phyloP scores from a whole-genome alignment of 2,329 filamentous ascomycete species.

The Alternaria longipes region DNA sequence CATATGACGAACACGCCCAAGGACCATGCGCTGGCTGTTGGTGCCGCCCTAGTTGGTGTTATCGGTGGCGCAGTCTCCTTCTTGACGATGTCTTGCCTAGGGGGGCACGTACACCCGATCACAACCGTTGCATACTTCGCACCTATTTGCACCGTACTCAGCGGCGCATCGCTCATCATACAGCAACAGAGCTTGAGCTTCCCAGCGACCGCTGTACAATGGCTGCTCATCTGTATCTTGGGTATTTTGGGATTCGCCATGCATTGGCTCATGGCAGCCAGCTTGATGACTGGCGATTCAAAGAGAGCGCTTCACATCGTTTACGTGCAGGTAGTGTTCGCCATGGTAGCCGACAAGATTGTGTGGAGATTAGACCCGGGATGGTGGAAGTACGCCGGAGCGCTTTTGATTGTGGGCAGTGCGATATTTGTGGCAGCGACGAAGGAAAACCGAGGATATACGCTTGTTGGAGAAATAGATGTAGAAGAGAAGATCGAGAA shows the following conservation, averaged over 20 bases:
- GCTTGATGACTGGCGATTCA: slow-evolving; percentile 4
- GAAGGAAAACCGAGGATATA: neutral
- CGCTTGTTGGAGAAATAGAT: neutral
- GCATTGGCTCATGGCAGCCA: slow-evolving; percentile 4
- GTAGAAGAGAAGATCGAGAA: neutral
- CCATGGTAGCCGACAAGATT: slow-evolving; percentile 1
- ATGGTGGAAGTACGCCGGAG: slow-evolving; percentile 1
- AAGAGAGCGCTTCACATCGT: slow-evolving; percentile 2
- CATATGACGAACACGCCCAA: neutral
- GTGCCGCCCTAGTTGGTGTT: neutral
- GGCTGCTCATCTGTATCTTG: neutral
- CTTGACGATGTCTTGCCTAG: neutral
- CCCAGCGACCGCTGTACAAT: neutral
- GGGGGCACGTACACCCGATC: neutral
- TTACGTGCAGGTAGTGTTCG: neutral
- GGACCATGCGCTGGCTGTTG: neutral
- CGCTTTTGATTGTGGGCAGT: neutral
- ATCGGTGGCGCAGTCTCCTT: neutral
- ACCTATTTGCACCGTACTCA: neutral
- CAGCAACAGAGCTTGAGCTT: neutral
- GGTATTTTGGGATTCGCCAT: neutral
- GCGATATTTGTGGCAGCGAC: neutral
- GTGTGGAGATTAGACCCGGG: neutral
- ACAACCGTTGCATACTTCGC: slow-evolving; percentile 2
- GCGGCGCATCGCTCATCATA: neutral